Conservation (phyloP, 1,139 yeast genomes). For the Zygoascus hellenicus region DNA sequence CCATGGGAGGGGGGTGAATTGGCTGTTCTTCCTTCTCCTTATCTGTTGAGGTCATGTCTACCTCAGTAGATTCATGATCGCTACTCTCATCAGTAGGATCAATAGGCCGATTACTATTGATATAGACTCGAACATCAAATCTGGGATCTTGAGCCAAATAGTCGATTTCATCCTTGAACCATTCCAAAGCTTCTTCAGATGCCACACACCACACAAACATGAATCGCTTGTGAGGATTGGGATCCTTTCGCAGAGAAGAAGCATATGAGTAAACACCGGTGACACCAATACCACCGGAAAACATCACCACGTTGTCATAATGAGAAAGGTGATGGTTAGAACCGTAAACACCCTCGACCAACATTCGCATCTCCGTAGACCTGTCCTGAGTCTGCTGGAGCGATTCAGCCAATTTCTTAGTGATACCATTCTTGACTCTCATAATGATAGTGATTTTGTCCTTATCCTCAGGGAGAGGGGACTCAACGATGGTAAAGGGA, state of each 20-base stretch:
- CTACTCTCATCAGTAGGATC: neutral
- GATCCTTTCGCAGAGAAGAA: constrained; percentile 23
- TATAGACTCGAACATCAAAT: constrained; percentile 12
- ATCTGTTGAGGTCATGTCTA: neutral
- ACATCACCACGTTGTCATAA: constrained; percentile 45
- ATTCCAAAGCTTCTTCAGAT: constrained; percentile 14
- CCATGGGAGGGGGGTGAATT: constrained; percentile 2
- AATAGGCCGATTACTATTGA: constrained; percentile 1
- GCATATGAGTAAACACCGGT: constrained; percentile 42
- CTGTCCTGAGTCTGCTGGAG: constrained; percentile 16
- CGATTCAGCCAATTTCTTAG: constrained; percentile 23
- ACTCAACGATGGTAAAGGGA: constrained; percentile 53
- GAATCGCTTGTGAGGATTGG: constrained; percentile 19
- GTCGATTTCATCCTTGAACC: constrained; percentile 20
- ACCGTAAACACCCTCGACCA: constrained; percentile 58
- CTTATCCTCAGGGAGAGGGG: constrained; percentile 20
- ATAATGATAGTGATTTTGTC: constrained; percentile 29
- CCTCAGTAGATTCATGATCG: neutral
- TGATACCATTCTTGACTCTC: constrained; percentile 28
- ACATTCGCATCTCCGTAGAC: constrained; percentile 18
- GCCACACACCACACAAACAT: constrained; percentile 21
- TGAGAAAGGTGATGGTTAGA: constrained; percentile 43
- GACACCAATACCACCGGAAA: constrained; percentile 67
- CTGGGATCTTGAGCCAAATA: constrained; percentile 10
- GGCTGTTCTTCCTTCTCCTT: constrained; percentile 4